Evolutionary conservation across 345 rosid species (phyloP).

Genomic region (Hibiscus mutabilis): DNA sequence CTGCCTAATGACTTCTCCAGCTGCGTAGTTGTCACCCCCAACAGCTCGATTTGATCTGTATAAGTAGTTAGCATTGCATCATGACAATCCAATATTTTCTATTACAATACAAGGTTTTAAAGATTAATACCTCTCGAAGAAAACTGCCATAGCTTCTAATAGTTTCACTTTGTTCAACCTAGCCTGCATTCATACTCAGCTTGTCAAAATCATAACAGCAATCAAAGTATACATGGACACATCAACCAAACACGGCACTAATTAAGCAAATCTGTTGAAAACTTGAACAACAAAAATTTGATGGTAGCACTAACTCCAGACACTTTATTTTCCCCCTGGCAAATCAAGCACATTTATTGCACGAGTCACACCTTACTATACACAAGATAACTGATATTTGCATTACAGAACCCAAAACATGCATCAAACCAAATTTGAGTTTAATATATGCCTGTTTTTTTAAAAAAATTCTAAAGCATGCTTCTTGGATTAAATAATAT

Average conservation of each 20-base stretch:
- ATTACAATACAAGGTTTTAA: slow-evolving; percentile 8
- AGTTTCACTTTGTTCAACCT: slow-evolving; percentile 68
- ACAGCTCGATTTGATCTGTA: slow-evolving; percentile 53
- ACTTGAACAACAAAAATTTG: neutral
- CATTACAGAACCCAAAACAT: slow-evolving; percentile 6
- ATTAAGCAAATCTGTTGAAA: neutral
- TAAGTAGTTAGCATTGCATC: slow-evolving; percentile 15
- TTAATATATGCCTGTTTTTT: neutral
- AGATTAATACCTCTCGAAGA: slow-evolving; percentile 73
- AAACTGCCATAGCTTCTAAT: slow-evolving; percentile 78
- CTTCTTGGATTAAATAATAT: neutral
- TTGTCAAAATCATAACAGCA: slow-evolving; percentile 10
- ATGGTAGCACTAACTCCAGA: neutral
- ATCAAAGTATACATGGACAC: neutral
- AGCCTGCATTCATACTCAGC: slow-evolving; percentile 44
- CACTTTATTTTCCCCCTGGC: neutral
- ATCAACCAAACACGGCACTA: neutral
- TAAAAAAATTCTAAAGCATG: neutral
- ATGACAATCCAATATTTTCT: slow-evolving; percentile 8
- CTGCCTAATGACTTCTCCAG: slow-evolving; percentile 63
- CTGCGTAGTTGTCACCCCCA: slow-evolving; percentile 48
- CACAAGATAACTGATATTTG: neutral
- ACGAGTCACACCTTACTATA: neutral
- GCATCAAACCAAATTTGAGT: neutral
- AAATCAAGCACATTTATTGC: neutral